Evolutionary conservation across 2,329 filamentous ascomycete species (phyloP).

Genomic region (Chaetomium globosum): DNA sequence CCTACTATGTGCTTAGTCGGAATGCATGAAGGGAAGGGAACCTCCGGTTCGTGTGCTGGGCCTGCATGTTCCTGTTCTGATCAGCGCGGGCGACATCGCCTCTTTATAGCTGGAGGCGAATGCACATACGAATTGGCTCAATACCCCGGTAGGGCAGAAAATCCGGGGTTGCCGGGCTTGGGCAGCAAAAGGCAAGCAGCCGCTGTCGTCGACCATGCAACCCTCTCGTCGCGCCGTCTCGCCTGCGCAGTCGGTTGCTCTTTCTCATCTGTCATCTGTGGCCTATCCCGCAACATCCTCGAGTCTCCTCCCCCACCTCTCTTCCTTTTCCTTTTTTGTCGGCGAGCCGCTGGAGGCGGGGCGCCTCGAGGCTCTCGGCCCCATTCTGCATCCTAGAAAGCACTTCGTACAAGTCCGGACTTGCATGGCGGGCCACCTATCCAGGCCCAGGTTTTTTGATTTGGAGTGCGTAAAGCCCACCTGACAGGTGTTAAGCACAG

Average conservation of each 20-base stretch:
- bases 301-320: not conserved
- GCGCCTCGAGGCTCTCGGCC: constrained; percentile 17
- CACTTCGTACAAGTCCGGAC: not conserved
- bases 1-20: not conserved
- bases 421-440: not conserved
- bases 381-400: not conserved
- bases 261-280: constrained; percentile 1
- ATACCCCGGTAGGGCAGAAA: constrained; percentile 10
- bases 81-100: constrained; percentile 16
- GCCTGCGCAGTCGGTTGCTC: not conserved
- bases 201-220: not conserved
- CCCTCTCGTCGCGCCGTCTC: not conserved
- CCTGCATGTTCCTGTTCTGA: constrained; percentile 9
- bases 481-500: constrained; percentile 16
- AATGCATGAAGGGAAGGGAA: constrained; percentile 18
- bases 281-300: not conserved
- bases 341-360: constrained; percentile 27
- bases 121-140: not conserved
- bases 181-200: constrained; percentile 23
- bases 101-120: constrained; percentile 10
- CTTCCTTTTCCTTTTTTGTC: constrained; percentile 3
- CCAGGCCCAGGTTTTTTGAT: constrained; percentile 1
- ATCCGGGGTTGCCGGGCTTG: constrained; percentile 18
- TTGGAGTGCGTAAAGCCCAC: constrained; percentile 18
- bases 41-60: constrained; percentile 16